Evolutionary conservation across 2,329 filamentous ascomycete species (phyloP), one percentile per base, ranked within the genome.

Genomic region (Parastagonospora nodorum): DNA sequence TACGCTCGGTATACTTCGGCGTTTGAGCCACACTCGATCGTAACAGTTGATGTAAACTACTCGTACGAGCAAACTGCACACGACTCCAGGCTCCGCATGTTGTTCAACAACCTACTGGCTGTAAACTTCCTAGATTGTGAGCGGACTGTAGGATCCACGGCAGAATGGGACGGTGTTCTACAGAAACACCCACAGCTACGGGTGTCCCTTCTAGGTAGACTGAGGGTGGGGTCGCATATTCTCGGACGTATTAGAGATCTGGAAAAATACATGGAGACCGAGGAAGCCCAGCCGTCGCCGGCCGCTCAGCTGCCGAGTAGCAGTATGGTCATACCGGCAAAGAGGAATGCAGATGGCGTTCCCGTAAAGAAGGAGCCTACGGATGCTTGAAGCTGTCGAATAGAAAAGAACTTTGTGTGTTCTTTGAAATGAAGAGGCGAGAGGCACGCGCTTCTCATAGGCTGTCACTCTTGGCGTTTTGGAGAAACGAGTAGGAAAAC

Each of bases 1-100:
- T 44, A 55, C 11, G 15, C 24, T 9, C 43, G 48, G 14, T 39
- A 55, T 14, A 16, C 43, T 38, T 33, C 8, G 42, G 35, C 19
- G 61, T 27, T 59, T 53, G 38, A 55, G 50, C 28, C 77, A 79
- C n/a, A 44, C 19, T n/a, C 51, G n/a, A 33, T 59, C 7, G 29
- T 47, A 7, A 39, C 50, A 8, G 8, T 38, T 32, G 39, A 60
- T 29, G 45, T 58, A 8, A 12, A 42, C n/a, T 55, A 50, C 12
- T 45, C 36, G 5, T 54, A 42, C 12, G 29, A 44, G 8, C 37
- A 58, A 41, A 60, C 42, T 24, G 43, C 30, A 14, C 5, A 12
- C 9, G 35, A 37, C n/a, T 57, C 54, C 2, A 53, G 46, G 30
- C 31, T 60, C n/a, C 41, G 50, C 2, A 12, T 46, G 31, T 42